A percentile compares a stretch with the other conserved stretches of the same genome.
phyloP scores from a whole-genome alignment of 2,329 filamentous ascomycete species.

The Apiospora saccharicola region DNA sequence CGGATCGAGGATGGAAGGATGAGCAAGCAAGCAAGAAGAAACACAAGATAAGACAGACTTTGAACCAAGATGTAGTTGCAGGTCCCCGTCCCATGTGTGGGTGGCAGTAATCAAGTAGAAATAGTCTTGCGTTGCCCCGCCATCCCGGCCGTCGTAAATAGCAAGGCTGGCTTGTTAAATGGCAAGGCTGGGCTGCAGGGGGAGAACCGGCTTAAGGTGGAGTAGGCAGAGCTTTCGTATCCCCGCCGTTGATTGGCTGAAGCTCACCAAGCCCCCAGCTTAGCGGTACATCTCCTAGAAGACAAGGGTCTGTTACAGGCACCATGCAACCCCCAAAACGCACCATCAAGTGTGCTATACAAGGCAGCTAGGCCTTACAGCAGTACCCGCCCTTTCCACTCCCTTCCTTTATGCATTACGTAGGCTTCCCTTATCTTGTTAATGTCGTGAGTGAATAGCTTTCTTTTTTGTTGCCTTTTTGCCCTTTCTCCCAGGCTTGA shows the following conservation, averaged over 20 bases:
- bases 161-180: slow-evolving; percentile 35
- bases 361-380: neutral
- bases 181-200: neutral
- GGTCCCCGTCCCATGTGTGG: slow-evolving; percentile 4
- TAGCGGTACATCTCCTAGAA: too few species aligned
- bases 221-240: neutral
- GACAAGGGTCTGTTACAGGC: slow-evolving; percentile 6
- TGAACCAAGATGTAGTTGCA: neutral
- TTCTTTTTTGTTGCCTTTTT: neutral
- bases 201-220: neutral
- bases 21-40: too few species aligned
- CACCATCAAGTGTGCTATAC: neutral
- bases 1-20: neutral
- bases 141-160: slow-evolving; percentile 39
- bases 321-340: neutral
- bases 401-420: neutral
- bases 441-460: neutral
- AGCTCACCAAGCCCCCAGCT: neutral
- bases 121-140: slow-evolving; percentile 41
- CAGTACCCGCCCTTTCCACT: neutral
- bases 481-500: neutral
- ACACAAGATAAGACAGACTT: neutral
- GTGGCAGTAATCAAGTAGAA: slow-evolving; percentile 27
- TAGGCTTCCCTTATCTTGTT: neutral
- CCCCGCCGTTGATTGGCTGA: neutral